Percentiles rank a stretch among this genome's conserved stretches.
Evolutionary conservation across 2,329 filamentous ascomycete genomes (phyloP).

Genomic region (Triangularia verruculosa): DNA sequence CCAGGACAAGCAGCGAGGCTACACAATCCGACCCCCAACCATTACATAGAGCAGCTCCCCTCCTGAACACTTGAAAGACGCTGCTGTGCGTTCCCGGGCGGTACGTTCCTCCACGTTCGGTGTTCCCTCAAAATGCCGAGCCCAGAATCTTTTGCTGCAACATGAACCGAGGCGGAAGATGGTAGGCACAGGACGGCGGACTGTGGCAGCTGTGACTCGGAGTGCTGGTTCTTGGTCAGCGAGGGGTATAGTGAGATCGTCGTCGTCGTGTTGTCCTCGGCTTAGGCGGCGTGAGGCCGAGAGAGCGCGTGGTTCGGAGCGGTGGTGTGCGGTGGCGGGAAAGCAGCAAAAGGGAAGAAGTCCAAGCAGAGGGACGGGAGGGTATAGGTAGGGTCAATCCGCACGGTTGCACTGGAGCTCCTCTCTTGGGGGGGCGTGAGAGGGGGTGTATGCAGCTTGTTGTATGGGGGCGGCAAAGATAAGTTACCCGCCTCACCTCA

Average conservation of each 20-base stretch:
- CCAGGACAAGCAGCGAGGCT: constrained; percentile 39
- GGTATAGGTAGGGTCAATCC: constrained; percentile 23
- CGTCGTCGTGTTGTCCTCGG: constrained; percentile 7
- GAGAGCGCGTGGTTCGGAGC: constrained; percentile 9
- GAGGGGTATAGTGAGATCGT: constrained; percentile 9
- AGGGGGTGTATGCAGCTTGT: constrained; percentile 23
- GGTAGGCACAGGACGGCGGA: constrained; percentile 1
- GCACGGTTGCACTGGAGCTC: constrained; percentile 24
- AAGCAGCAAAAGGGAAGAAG: constrained; percentile 18
- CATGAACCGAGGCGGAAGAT: constrained; percentile 15
- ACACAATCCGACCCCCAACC: constrained; percentile 41
- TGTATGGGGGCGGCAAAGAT: constrained; percentile 35
- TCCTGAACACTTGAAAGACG: constrained; percentile 5
- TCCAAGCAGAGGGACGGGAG: constrained; percentile 27
- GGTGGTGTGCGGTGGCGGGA: constrained; percentile 19
- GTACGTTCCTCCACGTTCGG: constrained; percentile 29
- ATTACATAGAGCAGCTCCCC: constrained; percentile 40
- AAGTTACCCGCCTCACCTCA: constrained; percentile 27
- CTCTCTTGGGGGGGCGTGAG: constrained; percentile 13
- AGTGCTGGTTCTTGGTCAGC: constrained; percentile 8
- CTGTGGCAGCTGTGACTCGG: constrained; percentile 18
- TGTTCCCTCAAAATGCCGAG: constrained; percentile 26
- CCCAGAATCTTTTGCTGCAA: constrained; percentile 19
- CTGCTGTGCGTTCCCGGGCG: constrained; percentile 39
- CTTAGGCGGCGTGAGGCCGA: constrained; percentile 2